Percentiles rank a stretch among this genome's conserved stretches.
Conservation (phyloP, 805 yeast species). For the Yamadazyma kitorensis region DNA sequence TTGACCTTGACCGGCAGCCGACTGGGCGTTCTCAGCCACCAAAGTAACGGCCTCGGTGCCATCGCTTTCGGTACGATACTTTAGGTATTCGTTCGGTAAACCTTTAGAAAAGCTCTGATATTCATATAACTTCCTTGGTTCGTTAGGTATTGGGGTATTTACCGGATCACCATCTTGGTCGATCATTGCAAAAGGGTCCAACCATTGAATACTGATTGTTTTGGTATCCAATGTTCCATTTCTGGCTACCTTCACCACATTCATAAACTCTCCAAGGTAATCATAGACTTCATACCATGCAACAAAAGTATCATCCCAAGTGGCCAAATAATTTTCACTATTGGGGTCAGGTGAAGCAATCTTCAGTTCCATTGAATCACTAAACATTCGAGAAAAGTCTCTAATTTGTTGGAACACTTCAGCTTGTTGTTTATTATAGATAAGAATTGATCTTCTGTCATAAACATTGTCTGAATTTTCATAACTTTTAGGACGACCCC, state of each 20-base stretch:
- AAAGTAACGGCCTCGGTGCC: no score
- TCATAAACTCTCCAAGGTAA: conserved; percentile 27
- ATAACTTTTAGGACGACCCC: conserved; percentile 15
- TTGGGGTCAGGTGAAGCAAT: conserved; percentile 24
- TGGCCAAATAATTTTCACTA: conserved; percentile 6
- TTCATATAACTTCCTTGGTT: conserved; percentile 5
- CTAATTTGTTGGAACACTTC: conserved; percentile 5
- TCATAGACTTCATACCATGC: conserved; percentile 39
- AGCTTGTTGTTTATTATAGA: conserved; percentile 4
- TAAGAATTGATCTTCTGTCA: conserved; percentile 10
- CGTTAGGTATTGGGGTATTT: conserved; percentile 12
- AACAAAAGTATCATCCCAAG: conserved; percentile 31
- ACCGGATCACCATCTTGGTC: conserved; percentile 31
- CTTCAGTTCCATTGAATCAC: conserved; percentile 20
- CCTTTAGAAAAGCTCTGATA: conserved; percentile 3
- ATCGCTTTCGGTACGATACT: no score
- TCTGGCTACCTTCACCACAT: conserved; percentile 22
- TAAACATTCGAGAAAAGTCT: conserved; percentile 19
- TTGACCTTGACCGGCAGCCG: no score
- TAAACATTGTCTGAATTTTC: conserved; percentile 5
- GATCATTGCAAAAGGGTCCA: conserved; percentile 29
- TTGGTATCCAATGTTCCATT: conserved; percentile 18
- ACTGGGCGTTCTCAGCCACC: no score
- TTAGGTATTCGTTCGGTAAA: neutral
- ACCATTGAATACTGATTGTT: conserved; percentile 17